These are phyloP conservation scores for Escovopsis sp. DNA, from an alignment of 2,329 filamentous ascomycete genomes.

Conservation along the genomic window DNA sequence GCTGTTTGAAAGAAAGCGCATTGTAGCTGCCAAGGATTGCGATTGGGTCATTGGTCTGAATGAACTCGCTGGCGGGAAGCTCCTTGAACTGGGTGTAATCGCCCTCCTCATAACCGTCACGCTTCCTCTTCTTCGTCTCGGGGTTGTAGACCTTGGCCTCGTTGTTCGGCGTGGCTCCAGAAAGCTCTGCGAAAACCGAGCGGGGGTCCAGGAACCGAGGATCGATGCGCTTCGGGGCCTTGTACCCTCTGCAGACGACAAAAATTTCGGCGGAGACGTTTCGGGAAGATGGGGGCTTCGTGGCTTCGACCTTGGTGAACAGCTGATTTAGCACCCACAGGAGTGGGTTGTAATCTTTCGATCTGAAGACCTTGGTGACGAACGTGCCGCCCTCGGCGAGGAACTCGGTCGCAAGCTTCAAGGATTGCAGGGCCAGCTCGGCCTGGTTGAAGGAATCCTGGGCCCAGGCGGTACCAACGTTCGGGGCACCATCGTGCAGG, in stretches of 20 bases:
- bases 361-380: constrained; percentile 94
- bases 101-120: constrained; percentile 94
- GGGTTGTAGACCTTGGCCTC: constrained; percentile 98
- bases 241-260: constrained; percentile 89
- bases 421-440: constrained; percentile 74
- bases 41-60: constrained; percentile 86
- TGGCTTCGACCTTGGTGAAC: constrained; percentile 89
- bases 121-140: constrained; percentile 91
- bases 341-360: constrained; percentile 90
- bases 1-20: constrained; percentile 67
- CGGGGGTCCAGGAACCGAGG: constrained; percentile 82
- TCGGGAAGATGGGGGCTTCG: constrained; percentile 87
- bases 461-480: constrained; percentile 94
- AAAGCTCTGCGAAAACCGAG: constrained; percentile 84
- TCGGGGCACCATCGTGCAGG: constrained; percentile 91
- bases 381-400: constrained; percentile 79
- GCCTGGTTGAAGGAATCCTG: constrained; percentile 98
- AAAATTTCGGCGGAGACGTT: constrained; percentile 98
- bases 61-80: constrained; percentile 76
- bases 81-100: constrained; percentile 91
- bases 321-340: constrained; percentile 97
- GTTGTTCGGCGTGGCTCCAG: constrained; percentile 76
- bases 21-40: constrained; percentile 80
- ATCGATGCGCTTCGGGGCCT: constrained; percentile 86
- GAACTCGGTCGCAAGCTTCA: constrained; percentile 93